Evolutionary conservation across 2,329 filamentous ascomycete species (phyloP).

Genomic region (Alternaria sp.): DNA sequence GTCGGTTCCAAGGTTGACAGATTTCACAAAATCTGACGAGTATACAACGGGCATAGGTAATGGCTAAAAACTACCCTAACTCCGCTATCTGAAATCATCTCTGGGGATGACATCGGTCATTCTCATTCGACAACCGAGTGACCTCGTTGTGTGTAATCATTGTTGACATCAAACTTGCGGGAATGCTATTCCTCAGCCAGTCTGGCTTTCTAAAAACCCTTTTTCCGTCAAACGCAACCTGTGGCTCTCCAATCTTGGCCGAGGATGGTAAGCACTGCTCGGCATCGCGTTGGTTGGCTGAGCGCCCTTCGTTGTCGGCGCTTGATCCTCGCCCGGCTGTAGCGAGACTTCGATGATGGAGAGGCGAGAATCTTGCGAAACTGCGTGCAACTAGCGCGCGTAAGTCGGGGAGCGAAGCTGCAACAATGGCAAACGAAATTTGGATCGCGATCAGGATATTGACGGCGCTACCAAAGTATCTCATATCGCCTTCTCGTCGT

Average conservation of each 20-base stretch:
- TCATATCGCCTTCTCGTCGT: slow-evolving; percentile 20
- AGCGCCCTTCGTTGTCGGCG: neutral
- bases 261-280: neutral
- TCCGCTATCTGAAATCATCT: neutral
- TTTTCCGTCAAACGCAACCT: slow-evolving; percentile 6
- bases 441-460: slow-evolving; percentile 37
- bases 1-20: neutral
- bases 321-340: slow-evolving; percentile 5
- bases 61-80: neutral
- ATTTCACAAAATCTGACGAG: neutral
- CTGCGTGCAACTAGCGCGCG: slow-evolving; percentile 28
- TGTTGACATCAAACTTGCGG: slow-evolving; percentile 26
- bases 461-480: slow-evolving; percentile 34
- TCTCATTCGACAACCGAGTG: neutral
- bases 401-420: slow-evolving; percentile 34
- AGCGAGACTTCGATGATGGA: slow-evolving; percentile 28
- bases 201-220: slow-evolving; percentile 23
- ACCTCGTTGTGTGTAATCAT: slow-evolving; percentile 19
- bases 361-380: slow-evolving; percentile 28
- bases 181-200: slow-evolving; percentile 29
- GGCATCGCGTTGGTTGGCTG: slow-evolving; percentile 1
- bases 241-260: neutral
- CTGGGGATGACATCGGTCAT: neutral
- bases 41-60: neutral
- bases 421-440: slow-evolving; percentile 33